Percentiles rank a stretch among this genome's conserved stretches.
phyloP scores from a whole-genome alignment of 495 filamentous ascomycete species.

The Penicillium bialowiezense region DNA sequence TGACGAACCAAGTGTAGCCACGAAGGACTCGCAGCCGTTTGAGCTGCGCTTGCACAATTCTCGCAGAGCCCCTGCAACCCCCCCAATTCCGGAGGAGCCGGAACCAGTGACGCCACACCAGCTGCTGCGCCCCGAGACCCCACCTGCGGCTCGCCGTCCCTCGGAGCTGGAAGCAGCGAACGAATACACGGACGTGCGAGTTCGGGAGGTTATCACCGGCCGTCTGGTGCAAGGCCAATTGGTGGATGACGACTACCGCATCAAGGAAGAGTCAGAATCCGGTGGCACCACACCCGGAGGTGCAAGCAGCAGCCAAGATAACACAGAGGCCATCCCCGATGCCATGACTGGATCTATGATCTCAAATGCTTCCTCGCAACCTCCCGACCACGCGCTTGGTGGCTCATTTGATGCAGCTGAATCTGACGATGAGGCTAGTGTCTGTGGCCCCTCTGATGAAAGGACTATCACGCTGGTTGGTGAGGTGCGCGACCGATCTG shows the following conservation, averaged over 20 bases:
- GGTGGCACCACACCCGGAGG: conserved; percentile 46
- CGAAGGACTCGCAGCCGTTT: conserved; percentile 32
- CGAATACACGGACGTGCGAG: conserved; percentile 84
- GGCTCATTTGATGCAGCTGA: conserved; percentile 76
- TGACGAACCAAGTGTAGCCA: conserved; percentile 24
- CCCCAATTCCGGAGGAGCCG: conserved; percentile 16
- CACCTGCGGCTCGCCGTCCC: conserved; percentile 35
- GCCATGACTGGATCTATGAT: conserved; percentile 65
- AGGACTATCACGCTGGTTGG: conserved; percentile 95
- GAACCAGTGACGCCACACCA: conserved; percentile 8
- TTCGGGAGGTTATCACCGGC: conserved; percentile 86
- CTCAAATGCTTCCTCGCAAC: conserved; percentile 55
- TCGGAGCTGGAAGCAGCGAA: conserved; percentile 49
- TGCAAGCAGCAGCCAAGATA: conserved; percentile 28
- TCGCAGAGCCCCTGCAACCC: conserved; percentile 11
- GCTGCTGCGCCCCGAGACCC: conserved; percentile 34
- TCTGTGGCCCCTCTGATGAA: conserved; percentile 65
- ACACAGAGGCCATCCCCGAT: conserved; percentile 51
- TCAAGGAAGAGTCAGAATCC: conserved; percentile 63
- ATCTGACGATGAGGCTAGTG: conserved; percentile 85
- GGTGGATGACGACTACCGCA: conserved; percentile 90
- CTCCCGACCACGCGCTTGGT: conserved; percentile 65
- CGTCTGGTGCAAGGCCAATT: conserved; percentile 94
- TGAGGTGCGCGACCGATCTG: conserved; percentile 78
- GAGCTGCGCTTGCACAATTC: conserved; percentile 27